A percentile compares a stretch with the other conserved stretches of the same genome.
Conservation (phyloP, 2,329 filamentous ascomycete species). For the Phaeophleospora eucalypticola region DNA sequence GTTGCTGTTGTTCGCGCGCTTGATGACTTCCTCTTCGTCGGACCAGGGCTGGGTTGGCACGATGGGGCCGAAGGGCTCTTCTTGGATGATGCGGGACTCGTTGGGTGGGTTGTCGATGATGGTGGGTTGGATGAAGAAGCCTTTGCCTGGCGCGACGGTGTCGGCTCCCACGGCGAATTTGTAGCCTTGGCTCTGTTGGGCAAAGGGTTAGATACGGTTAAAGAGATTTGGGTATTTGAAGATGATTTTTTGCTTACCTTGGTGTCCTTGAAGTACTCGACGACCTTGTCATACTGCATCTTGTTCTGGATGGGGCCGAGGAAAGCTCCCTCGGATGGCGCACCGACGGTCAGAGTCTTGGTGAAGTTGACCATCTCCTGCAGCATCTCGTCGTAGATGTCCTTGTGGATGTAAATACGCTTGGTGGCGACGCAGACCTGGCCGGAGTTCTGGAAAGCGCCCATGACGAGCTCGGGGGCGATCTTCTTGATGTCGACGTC, state of each 20-base stretch:
- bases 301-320: conserved; percentile 58
- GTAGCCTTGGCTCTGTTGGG: conserved; percentile 30
- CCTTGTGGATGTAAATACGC: conserved; percentile 55
- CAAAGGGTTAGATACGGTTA: too few relatives aligned
- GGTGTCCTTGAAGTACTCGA: conserved; percentile 37
- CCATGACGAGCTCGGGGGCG: conserved; percentile 48
- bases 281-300: conserved; percentile 53
- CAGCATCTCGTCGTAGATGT: conserved; percentile 49
- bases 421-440: conserved; percentile 54
- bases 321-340: conserved; percentile 39
- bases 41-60: conserved; percentile 45
- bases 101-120: conserved; percentile 47
- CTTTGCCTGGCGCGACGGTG: conserved; percentile 41
- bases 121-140: conserved; percentile 41
- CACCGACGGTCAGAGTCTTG: conserved; percentile 43
- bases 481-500: conserved; percentile 54
- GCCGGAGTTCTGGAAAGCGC: conserved; percentile 56
- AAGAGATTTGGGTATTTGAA: background rate
- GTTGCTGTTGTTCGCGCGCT: conserved; percentile 46
- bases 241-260: too few relatives aligned
- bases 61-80: conserved; percentile 53
- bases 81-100: conserved; percentile 37
- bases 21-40: conserved; percentile 46
- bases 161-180: conserved; percentile 55
- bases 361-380: conserved; percentile 45